Evolutionary conservation across 2,329 filamentous ascomycete genomes (phyloP), one percentile per base, ranked within the genome.

Genomic region (Hirsutella thompsonii): DNA sequence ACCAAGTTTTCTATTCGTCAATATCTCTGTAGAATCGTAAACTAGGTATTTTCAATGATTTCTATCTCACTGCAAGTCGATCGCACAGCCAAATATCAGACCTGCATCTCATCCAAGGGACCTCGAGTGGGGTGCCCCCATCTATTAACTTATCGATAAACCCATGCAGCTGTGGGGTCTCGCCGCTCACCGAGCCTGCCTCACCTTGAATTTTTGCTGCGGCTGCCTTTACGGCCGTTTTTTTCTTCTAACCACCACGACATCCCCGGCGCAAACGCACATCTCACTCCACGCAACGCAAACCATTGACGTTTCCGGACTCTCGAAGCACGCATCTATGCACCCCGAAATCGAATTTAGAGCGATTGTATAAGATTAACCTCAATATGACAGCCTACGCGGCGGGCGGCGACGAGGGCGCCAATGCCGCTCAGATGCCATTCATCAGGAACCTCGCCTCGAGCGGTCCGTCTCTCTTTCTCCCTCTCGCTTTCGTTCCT

Each of bases 391-490:
- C 32, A 8, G 32, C 32, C 32, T 8, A 33, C 36, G 20, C 20
- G 19, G 45, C 34, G 44, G 56, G 55, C 52, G 52, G 50, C 34
- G 34, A 44, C 42, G 34, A 37, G n/a, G 42, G 29, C 41, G 37
- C 46, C 18, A 37, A 60, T 36, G 67, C 68, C 52, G 60, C 64
- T 43, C 66, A 65, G 45, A 74, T 76, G 69, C 83, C 85, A 5
- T 93, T 93, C 50, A 81, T 93, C 47, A 83, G 79, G 60, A 81
- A 89, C 57, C 77, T 93, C 47, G 84, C 84, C 42, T 89, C 86
- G 29, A 92, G 83, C 64, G 84, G 86, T 90, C 57, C 47, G 73
- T 66, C 37, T n/a, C 43, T 44, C n/a, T 29, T n/a, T 18, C 36
- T 9, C 37, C 26, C 20, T 21, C 11, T 21, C 11, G 14, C 16